Conservation (phyloP, 2,329 filamentous ascomycete species). For the Emmonsiellopsis sp. region DNA sequence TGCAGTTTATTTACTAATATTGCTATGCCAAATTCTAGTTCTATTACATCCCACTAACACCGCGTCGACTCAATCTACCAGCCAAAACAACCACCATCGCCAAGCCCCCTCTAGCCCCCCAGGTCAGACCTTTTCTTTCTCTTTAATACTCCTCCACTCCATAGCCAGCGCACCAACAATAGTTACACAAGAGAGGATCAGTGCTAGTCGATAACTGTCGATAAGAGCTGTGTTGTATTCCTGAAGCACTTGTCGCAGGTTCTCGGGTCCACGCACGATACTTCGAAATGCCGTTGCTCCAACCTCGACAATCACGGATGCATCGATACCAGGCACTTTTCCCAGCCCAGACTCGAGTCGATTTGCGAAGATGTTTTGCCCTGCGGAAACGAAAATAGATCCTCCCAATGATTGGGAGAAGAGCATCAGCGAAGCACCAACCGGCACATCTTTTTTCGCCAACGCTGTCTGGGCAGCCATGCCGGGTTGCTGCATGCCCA, state of each 20-base stretch:
- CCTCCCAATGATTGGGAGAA: conserved; percentile 12
- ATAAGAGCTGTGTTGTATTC: conserved; percentile 56
- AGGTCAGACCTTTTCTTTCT: conserved; percentile 24
- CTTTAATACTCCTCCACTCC: conserved; percentile 60
- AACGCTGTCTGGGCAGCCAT: conserved; percentile 15
- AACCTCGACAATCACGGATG: conserved; percentile 31
- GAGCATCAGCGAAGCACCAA: conserved; percentile 13
- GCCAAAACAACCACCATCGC: background rate
- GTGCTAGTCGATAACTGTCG: conserved; percentile 49
- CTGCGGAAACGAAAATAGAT: conserved; percentile 15
- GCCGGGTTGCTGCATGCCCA: conserved; percentile 13
- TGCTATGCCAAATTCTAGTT: too few relatives aligned
- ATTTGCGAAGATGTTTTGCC: conserved; percentile 14
- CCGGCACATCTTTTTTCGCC: conserved; percentile 8
- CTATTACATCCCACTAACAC: too few relatives aligned
- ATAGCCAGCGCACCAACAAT: conserved; percentile 47
- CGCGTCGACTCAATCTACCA: background rate
- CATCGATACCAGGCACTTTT: conserved; percentile 29
- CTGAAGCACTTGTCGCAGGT: conserved; percentile 43
- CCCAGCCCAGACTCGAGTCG: conserved; percentile 7
- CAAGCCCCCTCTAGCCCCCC: conserved; percentile 3
- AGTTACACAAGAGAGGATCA: conserved; percentile 44
- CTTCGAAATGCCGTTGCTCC: conserved; percentile 52
- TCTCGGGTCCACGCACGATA: conserved; percentile 39
- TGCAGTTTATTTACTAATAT: too few relatives aligned